A percentile compares a stretch with the other conserved stretches of the same genome.
Evolutionary conservation across 2,329 filamentous ascomycete genomes (phyloP).

Genomic region (Talaromyces sp.): DNA sequence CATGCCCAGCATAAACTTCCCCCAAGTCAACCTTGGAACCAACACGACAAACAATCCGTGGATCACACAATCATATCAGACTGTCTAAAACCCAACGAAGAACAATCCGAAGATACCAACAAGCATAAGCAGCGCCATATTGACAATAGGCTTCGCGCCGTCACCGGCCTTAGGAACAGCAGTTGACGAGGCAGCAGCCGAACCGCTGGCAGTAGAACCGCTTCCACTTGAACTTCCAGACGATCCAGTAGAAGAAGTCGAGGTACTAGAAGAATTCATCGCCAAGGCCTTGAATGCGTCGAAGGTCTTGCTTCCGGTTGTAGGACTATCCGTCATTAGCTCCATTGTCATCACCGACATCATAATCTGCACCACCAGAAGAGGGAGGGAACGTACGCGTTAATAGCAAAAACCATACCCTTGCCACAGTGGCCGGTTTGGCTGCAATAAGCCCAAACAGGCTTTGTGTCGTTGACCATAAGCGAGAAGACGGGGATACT

Average conservation of each 20-base stretch:
- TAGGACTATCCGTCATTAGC: slow-evolving; percentile 14
- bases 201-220: neutral
- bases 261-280: neutral
- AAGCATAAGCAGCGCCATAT: slow-evolving; percentile 16
- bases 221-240: neutral
- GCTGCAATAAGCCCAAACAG: slow-evolving; percentile 76
- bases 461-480: slow-evolving; percentile 64
- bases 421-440: slow-evolving; percentile 70
- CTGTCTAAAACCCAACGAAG: slow-evolving; percentile 15
- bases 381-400: slow-evolving; percentile 56
- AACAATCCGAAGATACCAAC: slow-evolving; percentile 12
- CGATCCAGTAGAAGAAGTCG: neutral
- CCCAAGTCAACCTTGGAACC: no score
- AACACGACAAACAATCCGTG: no score
- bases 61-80: no score
- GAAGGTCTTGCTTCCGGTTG: slow-evolving; percentile 16
- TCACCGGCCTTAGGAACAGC: neutral
- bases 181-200: neutral
- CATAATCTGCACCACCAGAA: neutral
- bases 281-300: slow-evolving; percentile 16
- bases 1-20: neutral
- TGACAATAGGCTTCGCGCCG: slow-evolving; percentile 6
- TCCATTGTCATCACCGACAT: no score
- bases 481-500: slow-evolving; percentile 66
- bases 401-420: slow-evolving; percentile 74